A percentile compares a stretch with the other conserved stretches of the same genome.
Evolutionary conservation across 768 basidiomycete genomes (phyloP).

Genomic region (Suillus fuscotomentosus): DNA sequence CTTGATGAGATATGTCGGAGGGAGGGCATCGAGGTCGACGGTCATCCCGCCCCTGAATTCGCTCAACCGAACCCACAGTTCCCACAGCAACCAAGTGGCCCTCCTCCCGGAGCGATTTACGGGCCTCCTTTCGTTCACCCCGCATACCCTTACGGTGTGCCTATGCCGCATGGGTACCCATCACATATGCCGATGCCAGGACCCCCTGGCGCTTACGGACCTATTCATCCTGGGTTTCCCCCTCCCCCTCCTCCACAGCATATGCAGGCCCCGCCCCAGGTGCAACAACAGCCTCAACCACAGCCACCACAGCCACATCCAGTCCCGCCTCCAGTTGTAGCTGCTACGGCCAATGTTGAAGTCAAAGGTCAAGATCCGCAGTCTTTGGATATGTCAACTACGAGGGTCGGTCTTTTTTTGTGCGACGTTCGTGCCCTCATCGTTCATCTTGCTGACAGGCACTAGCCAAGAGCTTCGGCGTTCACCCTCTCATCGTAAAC

Average conservation of each 20-base stretch:
- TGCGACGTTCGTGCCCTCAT: constrained; percentile 5
- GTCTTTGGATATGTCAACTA: constrained; percentile 74
- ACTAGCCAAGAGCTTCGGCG: constrained; percentile 78
- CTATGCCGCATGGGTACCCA: constrained; percentile 42
- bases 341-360: constrained; percentile 27
- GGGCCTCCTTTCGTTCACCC: constrained; percentile 38
- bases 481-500: constrained; percentile 66
- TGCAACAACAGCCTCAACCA: constrained; percentile 33
- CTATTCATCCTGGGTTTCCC: constrained; percentile 61
- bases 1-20: constrained; percentile 64
- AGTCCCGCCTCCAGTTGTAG: constrained; percentile 23
- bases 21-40: constrained; percentile 61
- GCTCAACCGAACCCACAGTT: constrained; percentile 34
- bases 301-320: constrained; percentile 32
- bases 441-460: constrained; percentile 36
- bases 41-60: constrained; percentile 25
- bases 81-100: constrained; percentile 21
- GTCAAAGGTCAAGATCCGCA: constrained; percentile 80
- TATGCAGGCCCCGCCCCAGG: constrained; percentile 35
- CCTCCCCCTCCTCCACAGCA: constrained; percentile 31
- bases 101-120: constrained; percentile 31
- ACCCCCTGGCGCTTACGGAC: constrained; percentile 46
- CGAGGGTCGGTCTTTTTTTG: constrained; percentile 42
- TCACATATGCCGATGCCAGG: constrained; percentile 41
- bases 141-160: constrained; percentile 43